A percentile compares a stretch with the other conserved stretches of the same genome.
These are phyloP conservation scores for Diaporthe amygdali DNA, from an alignment of 2,329 filamentous ascomycete genomes.

Conservation along the genomic window DNA sequence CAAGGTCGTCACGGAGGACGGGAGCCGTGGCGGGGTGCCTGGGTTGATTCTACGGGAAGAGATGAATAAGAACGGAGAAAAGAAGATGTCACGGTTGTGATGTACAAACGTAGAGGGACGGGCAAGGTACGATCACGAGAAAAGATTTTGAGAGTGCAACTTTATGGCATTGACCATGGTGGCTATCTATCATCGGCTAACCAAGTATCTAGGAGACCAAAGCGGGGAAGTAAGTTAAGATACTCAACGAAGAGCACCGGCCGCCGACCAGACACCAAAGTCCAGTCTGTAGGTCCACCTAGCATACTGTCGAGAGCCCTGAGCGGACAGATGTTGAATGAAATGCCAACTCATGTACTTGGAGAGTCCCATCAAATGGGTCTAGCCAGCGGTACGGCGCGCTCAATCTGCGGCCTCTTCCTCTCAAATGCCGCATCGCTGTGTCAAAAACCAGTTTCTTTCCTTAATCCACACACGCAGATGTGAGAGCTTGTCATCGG, in stretches of 20 bases:
- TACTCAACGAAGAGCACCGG: background rate
- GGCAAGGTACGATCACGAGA: background rate
- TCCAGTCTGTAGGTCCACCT: background rate
- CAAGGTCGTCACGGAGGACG: slow-evolving; percentile 56
- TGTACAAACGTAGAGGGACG: too few species aligned
- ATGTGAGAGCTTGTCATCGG: slow-evolving; percentile 22
- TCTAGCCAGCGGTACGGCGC: background rate
- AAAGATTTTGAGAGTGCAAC: slow-evolving; percentile 2
- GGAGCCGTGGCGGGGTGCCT: slow-evolving; percentile 54
- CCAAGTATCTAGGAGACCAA: background rate
- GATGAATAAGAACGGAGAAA: slow-evolving; percentile 36
- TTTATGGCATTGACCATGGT: slow-evolving; percentile 20
- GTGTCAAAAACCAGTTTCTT: background rate
- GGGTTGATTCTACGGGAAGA: slow-evolving; percentile 53
- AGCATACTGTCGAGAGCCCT: slow-evolving; percentile 8
- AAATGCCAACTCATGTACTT: slow-evolving; percentile 7
- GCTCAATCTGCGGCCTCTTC: background rate
- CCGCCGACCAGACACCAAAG: background rate
- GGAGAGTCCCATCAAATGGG: background rate
- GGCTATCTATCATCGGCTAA: slow-evolving; percentile 24
- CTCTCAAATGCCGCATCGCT: background rate
- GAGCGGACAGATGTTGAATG: slow-evolving; percentile 8
- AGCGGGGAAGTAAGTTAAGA: background rate
- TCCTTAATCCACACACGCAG: slow-evolving; percentile 12
- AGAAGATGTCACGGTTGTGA: background rate